Percentiles rank a stretch among this genome's conserved stretches.
These are phyloP conservation scores for Penicillium sp. DNA, from an alignment of 2,329 filamentous ascomycete genomes.

Conservation along the genomic window DNA sequence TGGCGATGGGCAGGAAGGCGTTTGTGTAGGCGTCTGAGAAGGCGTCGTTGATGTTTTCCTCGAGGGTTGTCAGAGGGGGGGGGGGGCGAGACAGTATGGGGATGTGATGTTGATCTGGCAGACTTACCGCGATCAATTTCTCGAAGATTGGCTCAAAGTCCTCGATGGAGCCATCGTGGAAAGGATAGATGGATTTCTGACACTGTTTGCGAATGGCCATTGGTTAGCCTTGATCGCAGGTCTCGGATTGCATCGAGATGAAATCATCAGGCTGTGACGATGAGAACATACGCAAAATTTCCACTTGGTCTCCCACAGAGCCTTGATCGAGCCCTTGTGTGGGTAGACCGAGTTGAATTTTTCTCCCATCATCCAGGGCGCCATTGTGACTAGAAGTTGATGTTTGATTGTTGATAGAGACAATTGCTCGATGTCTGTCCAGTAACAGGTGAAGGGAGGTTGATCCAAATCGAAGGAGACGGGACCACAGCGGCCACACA, in stretches of 20 bases:
- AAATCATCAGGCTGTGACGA: not conserved
- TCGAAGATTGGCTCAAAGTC: conserved; percentile 73
- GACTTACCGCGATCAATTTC: conserved; percentile 59
- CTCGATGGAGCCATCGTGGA: conserved; percentile 70
- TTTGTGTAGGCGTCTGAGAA: conserved; percentile 67
- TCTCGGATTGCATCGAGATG: not conserved
- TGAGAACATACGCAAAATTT: conserved; percentile 60
- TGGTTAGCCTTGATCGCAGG: conserved; percentile 32
- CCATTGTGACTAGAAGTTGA: conserved; percentile 21
- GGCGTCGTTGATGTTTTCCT: conserved; percentile 66
- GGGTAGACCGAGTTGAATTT: conserved; percentile 54
- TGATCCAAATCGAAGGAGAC: not conserved
- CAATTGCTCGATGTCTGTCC: not conserved
- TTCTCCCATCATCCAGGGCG: conserved; percentile 48
- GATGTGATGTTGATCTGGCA: conserved; percentile 3
- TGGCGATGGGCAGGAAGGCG: conserved; percentile 64
- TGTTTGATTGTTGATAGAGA: not conserved
- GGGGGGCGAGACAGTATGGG: not conserved
- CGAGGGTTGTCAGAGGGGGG: not conserved
- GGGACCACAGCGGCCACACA: not conserved
- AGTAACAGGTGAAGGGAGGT: not conserved
- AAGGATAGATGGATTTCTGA: conserved; percentile 68
- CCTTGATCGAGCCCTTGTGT: conserved; percentile 63
- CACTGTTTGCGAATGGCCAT: conserved; percentile 41
- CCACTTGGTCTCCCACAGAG: conserved; percentile 78